Evolutionary conservation across 164 flowering plant species (phyloP), one percentile per base, ranked within the genome.

Genomic region (Berberis thunbergii): DNA sequence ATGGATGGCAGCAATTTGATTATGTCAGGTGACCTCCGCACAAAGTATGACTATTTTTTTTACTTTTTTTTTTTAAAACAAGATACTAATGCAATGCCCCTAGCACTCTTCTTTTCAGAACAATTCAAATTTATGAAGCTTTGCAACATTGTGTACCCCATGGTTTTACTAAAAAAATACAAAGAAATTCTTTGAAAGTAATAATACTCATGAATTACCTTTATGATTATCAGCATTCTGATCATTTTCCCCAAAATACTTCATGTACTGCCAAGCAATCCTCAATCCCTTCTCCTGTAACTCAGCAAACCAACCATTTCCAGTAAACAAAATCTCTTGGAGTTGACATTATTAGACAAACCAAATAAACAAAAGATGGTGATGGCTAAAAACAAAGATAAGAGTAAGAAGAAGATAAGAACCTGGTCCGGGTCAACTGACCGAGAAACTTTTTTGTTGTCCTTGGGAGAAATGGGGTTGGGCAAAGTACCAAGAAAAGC

Each of bases 221-320:
- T 67, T 72, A 12, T 71, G 73, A 61, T 57, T 68, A 45, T 71
- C 86, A 13, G 64, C 45, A 73, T 62, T 76, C 39, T 49, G 78
- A 50, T 81, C 83, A 62, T 75, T 70, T 60, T 87, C 96, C 57
- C 80, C 88, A 57, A 84, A 77, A 67, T 89, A 94, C 82, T 89
- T 94, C 77, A 80, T 87, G 69, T 91, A 94, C 64, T 94, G 99
- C 99, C 99, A 91, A 62, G 99, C 99, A 75, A 94, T 94, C 77
- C 96, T 86, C 85, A 89, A 77, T 1, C 76, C 84, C 64, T 84
- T 84, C 67, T 88, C 96, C 97, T 87, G 75, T 59, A 77, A 65
- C 45, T 49, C 52, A 2, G 60, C 26, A 1, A 44, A 50, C 41
- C 41, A 38, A 59, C 13, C 26, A 54, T 41, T 11, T 10, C 7